Evolutionary conservation across 495 filamentous ascomycete species (phyloP).

Genomic region (Elaphomyces granulatus): DNA sequence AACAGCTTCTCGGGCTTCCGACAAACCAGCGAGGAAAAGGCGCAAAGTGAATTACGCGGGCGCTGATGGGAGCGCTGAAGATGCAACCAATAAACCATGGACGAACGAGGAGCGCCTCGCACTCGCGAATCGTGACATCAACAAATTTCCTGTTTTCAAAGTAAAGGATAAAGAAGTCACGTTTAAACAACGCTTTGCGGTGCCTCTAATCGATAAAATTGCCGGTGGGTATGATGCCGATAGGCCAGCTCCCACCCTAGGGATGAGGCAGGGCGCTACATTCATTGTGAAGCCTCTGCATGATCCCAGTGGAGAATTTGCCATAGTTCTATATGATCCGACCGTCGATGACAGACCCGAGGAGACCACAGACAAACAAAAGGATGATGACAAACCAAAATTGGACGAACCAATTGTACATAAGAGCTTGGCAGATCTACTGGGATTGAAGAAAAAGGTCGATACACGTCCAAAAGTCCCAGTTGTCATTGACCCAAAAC

Average conservation of each 20-base stretch:
- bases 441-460: conserved; percentile 85
- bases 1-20: conserved; percentile 51
- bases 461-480: conserved; percentile 73
- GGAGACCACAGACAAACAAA: conserved; percentile 18
- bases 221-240: conserved; percentile 54
- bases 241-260: conserved; percentile 71
- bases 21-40: conserved; percentile 72
- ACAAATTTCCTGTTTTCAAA: conserved; percentile 81
- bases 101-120: conserved; percentile 80
- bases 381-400: conserved; percentile 37
- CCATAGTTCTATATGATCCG: conserved; percentile 91
- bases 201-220: conserved; percentile 77
- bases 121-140: conserved; percentile 74
- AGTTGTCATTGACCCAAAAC: conserved; percentile 86
- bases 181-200: conserved; percentile 69
- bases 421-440: conserved; percentile 88
- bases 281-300: conserved; percentile 88
- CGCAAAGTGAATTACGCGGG: conserved; percentile 82
- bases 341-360: conserved; percentile 66
- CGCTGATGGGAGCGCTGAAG: conserved; percentile 52
- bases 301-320: conserved; percentile 89
- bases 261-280: conserved; percentile 65
- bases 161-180: conserved; percentile 72
- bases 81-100: conserved; percentile 64
- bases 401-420: conserved; percentile 75